Evolutionary conservation across 805 yeast genomes (phyloP), one percentile per base, ranked within the genome.

Genomic region (Wickerhamiella siamensis): DNA sequence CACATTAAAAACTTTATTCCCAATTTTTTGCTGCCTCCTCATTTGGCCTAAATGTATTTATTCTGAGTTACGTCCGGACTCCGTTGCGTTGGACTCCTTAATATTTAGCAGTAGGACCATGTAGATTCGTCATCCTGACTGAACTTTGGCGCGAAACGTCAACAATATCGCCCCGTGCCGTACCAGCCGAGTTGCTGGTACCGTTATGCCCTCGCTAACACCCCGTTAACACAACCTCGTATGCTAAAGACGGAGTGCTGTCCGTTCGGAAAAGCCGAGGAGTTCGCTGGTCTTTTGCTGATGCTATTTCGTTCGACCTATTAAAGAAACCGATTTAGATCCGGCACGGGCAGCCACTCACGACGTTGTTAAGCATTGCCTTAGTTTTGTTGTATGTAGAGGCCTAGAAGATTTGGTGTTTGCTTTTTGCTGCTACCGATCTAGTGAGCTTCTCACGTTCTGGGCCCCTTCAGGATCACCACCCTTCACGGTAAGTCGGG

Each of bases 1-100:
- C 75, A 80, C 64, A 81, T 91, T 64, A 88, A 87, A 62, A 87
- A 84, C 66, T 76, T 91, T 40, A 86, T 91, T 52, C 95, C 99
- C 29, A 88, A 88, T 67, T 80, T 91, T 62, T 64, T 91, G 42
- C 70, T 91, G 29, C 97, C 98, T 26, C 97, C 97, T 5, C 97
- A 91, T 58, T 67, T 91, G 51, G 93, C 87, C 4, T 58, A 49
- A 39, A 36, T 37, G 16, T 14, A 40, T 41, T 22, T 36, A 39
- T n/a, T 21, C n/a, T 10, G 16, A n/a, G n/a, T n/a, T n/a, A n/a
- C n/a, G n/a, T n/a, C n/a, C n/a, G n/a, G n/a, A n/a, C n/a, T n/a
- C n/a, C n/a, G n/a, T n/a, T n/a, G n/a, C n/a, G n/a, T n/a, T n/a
- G n/a, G n/a, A n/a, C n/a, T n/a, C n/a, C n/a, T n/a, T n/a, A n/a